Base-by-base conservation (phyloP, 208 protist species). In the Leishmania tarentolae region DNA sequence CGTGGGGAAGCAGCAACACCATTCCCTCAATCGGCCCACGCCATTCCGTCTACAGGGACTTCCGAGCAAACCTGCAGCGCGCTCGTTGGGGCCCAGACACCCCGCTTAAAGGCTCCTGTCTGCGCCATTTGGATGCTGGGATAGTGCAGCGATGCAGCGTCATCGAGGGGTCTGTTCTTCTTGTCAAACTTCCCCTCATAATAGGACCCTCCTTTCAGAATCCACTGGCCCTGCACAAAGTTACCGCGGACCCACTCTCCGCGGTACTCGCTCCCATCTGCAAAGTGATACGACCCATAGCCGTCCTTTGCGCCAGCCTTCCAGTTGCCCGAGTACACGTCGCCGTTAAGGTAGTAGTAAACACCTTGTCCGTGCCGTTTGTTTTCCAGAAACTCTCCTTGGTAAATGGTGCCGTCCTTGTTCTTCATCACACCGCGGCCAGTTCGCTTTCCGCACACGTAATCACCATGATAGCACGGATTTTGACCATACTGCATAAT, bases 341-440 rank as follows among this genome's bases (percentile, higher is more conserved):
- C 95, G 40, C 95, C 95, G 80, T 98, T 98, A 40, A 97, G 72
- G 88, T 96, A 98, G 83, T 97, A 98, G 63, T 96, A 96, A 57
- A 97, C 94, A n/a, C 95, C 95, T 57, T 97, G 89, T 8, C 95
- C 95, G 24, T 98, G 85, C 4, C 95, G 90, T 76, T 96, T 97
- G 83, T 97, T 97, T 61, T 96, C 92, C 19, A 94, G 70, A 78
- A 96, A 97, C 40, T 98, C 95, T n/a, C 95, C 95, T 79, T 96
- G 95, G 88, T 98, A 98, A 28, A 98, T 53, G 17, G 95, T 95
- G 17, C 87, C 92, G 65, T 98, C 95, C 73, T 97, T 97, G 86
- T 96, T 95, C 69, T 97, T 98, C 93, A 98, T 97, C 21, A 97
- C 86, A 13, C 95, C 95, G 31, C 88, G 84, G 2, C 95, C 95